A percentile compares a stretch with the other conserved stretches of the same genome.
phyloP scores from a whole-genome alignment of 2,329 filamentous ascomycete species.

The Colletotrichum gigasporum region DNA sequence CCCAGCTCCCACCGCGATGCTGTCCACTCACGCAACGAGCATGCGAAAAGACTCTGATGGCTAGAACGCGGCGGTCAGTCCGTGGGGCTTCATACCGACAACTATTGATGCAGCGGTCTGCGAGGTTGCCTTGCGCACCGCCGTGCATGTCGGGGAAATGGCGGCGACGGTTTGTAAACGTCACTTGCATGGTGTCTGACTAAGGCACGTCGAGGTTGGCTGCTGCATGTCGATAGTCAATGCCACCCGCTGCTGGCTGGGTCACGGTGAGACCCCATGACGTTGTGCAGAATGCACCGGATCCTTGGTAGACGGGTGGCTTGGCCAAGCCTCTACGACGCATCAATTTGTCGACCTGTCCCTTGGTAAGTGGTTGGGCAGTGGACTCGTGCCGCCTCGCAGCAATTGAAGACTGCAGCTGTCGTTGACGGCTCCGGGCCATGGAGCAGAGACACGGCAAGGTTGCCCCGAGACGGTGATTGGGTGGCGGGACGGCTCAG shows the following conservation, averaged over 20 bases:
- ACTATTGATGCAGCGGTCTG: constrained; percentile 8
- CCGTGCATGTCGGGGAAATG: background rate
- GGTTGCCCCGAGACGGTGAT: background rate
- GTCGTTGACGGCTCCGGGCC: background rate
- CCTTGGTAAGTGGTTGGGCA: background rate
- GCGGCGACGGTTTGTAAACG: constrained; percentile 9
- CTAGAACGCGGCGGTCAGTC: constrained; percentile 21
- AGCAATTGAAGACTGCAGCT: background rate
- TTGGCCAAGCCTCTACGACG: background rate
- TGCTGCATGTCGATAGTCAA: background rate
- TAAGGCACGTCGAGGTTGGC: background rate
- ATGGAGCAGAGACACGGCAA: background rate
- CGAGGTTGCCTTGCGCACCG: background rate
- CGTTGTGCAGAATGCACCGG: background rate
- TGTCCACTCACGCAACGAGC: constrained; percentile 18
- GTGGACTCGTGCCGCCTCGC: background rate
- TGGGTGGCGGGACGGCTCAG: constrained; percentile 4
- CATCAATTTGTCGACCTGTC: background rate
- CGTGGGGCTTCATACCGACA: constrained; percentile 3
- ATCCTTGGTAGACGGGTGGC: background rate
- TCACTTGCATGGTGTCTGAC: constrained; percentile 6
- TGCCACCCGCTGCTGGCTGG: background rate
- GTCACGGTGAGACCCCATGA: background rate
- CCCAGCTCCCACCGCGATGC: constrained; percentile 12
- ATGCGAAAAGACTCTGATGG: background rate